Evolutionary conservation across 1,284 basidiomycete species (phyloP), one percentile per base, ranked within the genome.

Genomic region (Ceratobasidium papillatum): DNA sequence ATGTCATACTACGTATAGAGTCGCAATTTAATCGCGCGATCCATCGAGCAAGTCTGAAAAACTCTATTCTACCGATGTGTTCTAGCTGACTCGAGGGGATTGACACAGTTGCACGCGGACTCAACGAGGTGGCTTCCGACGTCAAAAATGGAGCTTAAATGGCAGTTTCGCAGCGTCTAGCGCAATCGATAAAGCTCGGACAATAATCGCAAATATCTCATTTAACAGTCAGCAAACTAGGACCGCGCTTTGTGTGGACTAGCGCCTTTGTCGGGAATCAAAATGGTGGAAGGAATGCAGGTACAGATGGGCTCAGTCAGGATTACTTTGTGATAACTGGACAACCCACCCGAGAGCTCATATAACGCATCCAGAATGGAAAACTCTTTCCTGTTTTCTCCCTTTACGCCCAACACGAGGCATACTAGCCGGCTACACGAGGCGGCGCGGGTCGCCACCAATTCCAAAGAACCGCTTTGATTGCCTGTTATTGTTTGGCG

Each of bases 201-300:
- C 32, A 56, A 19, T 56, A 36, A 25, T 56, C 54, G 54, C 54
- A 34, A 56, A 56, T 56, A 34, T 36, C 49, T 43, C 64, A 22
- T 45, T 65, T 65, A 49, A 65, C 63, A 51, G 43, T 65, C 63
- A 65, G 63, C 63, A 34, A 17, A 12, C 32, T 19, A 68, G 64
- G 51, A 32, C 49, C 64, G 38, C 47, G 27, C 64, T 54, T 41
- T 54, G 64, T 68, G 64, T 38, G 51, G 64, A 68, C 64, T 68
- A 68, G 64, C 49, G 49, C 49, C 64, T 36, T n/a, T 32, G 49
- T 68, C 64, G 64, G 64, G 64, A 54, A 68, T 68, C 64, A 68
- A 68, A 68, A 30, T 11, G 17, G 49, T 2, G 17, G n/a, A n/a
- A 9, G 41, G 62, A 22, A 47, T 68, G 49, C 27, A 68, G 64